Percentiles rank a stretch among this genome's conserved stretches.
These are phyloP conservation scores for Apiospora saccharicola DNA, from an alignment of 2,329 filamentous ascomycete genomes.

Conservation along the genomic window DNA sequence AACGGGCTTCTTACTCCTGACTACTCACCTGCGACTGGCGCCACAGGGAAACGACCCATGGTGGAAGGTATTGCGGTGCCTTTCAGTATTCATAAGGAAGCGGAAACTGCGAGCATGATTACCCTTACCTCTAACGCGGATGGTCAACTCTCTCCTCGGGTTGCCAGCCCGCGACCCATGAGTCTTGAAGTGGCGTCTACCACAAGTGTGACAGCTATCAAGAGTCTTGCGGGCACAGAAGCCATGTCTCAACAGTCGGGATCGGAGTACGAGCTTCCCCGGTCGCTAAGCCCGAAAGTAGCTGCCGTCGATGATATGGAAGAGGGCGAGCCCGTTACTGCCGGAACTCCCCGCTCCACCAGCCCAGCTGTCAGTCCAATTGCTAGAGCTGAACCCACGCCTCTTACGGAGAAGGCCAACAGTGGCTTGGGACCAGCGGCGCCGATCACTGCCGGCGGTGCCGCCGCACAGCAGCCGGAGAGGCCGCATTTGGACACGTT, in stretches of 20 bases:
- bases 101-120: conserved; percentile 73
- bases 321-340: conserved; percentile 28
- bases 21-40: conserved; percentile 55
- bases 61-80: conserved; percentile 75
- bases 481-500: conserved; percentile 58
- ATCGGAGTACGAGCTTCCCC: conserved; percentile 25
- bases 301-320: conserved; percentile 30
- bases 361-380: conserved; percentile 28
- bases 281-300: conserved; percentile 27
- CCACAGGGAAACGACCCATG: conserved; percentile 69
- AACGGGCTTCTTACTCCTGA: conserved; percentile 53
- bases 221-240: conserved; percentile 27
- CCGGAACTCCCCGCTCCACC: conserved; percentile 28
- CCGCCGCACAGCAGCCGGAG: conserved; percentile 24
- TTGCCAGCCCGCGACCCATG: conserved; percentile 43
- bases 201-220: conserved; percentile 23
- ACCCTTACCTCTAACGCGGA: conserved; percentile 62
- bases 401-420: conserved; percentile 25
- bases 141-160: conserved; percentile 42
- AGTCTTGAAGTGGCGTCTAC: conserved; percentile 36
- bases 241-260: conserved; percentile 24
- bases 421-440: conserved; percentile 27
- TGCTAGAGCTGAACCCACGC: conserved; percentile 29
- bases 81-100: conserved; percentile 71
- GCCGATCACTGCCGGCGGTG: conserved; percentile 26